Percentiles rank a stretch among this genome's conserved stretches.
phyloP scores from a whole-genome alignment of 305 asterid genomes.

The Solanum hybrid region DNA sequence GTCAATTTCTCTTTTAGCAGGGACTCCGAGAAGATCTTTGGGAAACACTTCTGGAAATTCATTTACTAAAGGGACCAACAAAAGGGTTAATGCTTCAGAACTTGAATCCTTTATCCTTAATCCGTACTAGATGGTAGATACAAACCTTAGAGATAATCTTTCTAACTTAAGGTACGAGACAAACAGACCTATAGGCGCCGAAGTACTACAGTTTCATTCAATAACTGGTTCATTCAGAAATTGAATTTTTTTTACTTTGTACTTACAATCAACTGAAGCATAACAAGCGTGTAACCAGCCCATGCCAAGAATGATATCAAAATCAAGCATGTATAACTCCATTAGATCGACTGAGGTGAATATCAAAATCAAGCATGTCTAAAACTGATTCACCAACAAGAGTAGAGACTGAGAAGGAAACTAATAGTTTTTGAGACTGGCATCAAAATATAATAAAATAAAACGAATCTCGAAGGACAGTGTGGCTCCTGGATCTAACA shows the following conservation, averaged over 20 bases:
- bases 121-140: not conserved
- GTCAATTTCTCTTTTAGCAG: not conserved
- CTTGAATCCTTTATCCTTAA: not conserved
- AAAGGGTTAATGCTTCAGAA: not conserved
- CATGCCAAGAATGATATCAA: not conserved
- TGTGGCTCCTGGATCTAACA: not conserved
- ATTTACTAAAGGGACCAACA: not conserved
- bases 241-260: not conserved
- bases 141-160: not conserved
- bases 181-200: not conserved
- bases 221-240: not conserved
- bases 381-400: not conserved
- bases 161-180: not conserved
- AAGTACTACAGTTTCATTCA: not conserved
- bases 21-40: not conserved
- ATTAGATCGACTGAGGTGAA: not conserved
- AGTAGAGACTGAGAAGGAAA: not conserved
- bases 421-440: not conserved
- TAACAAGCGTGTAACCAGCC: not conserved
- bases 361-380: not conserved
- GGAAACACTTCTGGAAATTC: not conserved
- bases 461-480: not conserved
- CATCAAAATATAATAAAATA: not conserved
- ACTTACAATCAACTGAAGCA: not conserved
- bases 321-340: not conserved